Conservation (phyloP, 345 rosid species). For the Reutealis trisperma region DNA sequence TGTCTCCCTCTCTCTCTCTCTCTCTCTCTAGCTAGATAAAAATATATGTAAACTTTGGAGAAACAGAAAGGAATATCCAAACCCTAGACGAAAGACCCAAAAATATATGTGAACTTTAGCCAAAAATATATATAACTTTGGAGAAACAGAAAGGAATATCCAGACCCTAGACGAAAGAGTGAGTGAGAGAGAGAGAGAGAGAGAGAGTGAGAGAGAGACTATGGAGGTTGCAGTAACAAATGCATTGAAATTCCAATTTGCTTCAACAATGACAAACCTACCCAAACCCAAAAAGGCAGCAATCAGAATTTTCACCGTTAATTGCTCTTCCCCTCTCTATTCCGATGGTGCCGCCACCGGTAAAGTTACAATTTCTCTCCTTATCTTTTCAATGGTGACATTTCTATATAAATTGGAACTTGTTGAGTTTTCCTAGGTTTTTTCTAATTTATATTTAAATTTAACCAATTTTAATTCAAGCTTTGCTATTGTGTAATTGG, state of each 20-base stretch:
- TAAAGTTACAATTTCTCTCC: constrained; percentile 11
- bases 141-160: too few species aligned
- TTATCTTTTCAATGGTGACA: not conserved
- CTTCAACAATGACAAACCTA: not conserved
- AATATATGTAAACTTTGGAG: too few species aligned
- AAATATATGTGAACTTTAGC: too few species aligned
- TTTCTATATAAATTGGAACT: too few species aligned
- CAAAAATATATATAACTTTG: too few species aligned
- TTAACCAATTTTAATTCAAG: not conserved
- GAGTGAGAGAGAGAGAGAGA: not conserved
- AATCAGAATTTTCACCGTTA: constrained; percentile 38
- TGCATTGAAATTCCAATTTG: not conserved
- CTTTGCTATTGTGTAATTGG: not conserved
- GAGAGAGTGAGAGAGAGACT: not conserved
- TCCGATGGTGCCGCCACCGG: constrained; percentile 52
- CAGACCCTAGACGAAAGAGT: too few species aligned
- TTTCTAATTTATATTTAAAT: too few species aligned
- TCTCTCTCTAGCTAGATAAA: too few species aligned
- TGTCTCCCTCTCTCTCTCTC: too few species aligned
- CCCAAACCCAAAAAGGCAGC: not conserved
- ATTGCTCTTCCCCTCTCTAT: constrained; percentile 52
- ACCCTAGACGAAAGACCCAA: too few species aligned
- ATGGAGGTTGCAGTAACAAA: constrained; percentile 17
- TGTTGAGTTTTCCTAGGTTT: too few species aligned
- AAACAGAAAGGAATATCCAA: too few species aligned